A percentile compares a stretch with the other conserved stretches of the same genome.
Evolutionary conservation across 805 yeast species (phyloP).

Genomic region (Lachancea fermentati): DNA sequence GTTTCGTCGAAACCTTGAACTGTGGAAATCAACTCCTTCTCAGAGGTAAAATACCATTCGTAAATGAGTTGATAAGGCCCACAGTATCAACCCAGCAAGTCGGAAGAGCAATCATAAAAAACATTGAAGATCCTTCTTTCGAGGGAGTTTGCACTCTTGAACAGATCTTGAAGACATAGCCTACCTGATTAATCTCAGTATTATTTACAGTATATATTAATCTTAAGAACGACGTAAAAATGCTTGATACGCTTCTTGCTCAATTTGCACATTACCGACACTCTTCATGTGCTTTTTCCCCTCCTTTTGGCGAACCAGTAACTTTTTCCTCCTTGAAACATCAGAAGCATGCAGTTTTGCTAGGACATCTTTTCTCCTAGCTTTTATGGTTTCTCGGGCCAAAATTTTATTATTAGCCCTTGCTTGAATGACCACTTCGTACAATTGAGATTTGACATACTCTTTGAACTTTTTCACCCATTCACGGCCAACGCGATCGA

Average conservation of each 20-base stretch:
- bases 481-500: slow-evolving; percentile 65
- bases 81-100: slow-evolving; percentile 64
- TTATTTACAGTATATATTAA: slow-evolving; percentile 5
- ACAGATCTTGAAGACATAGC: slow-evolving; percentile 33
- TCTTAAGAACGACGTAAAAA: slow-evolving; percentile 43
- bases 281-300: slow-evolving; percentile 84
- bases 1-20: slow-evolving; percentile 39
- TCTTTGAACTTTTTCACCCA: slow-evolving; percentile 81
- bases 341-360: slow-evolving; percentile 93
- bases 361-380: slow-evolving; percentile 90
- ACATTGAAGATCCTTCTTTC: slow-evolving; percentile 44
- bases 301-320: slow-evolving; percentile 83
- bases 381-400: slow-evolving; percentile 91
- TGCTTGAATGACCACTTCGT: slow-evolving; percentile 91
- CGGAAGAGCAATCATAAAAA: slow-evolving; percentile 51
- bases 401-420: slow-evolving; percentile 70
- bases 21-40: slow-evolving; percentile 40
- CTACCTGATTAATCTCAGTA: neutral
- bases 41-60: slow-evolving; percentile 32
- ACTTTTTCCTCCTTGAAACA: slow-evolving; percentile 80
- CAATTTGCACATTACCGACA: slow-evolving; percentile 70
- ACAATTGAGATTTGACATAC: slow-evolving; percentile 73
- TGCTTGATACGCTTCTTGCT: slow-evolving; percentile 85
- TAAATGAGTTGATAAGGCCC: slow-evolving; percentile 52
- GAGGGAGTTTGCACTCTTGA: slow-evolving; percentile 57